Base-by-base conservation (phyloP, 192 early-diverging fungal species). In the Linnemannia hyalina region DNA sequence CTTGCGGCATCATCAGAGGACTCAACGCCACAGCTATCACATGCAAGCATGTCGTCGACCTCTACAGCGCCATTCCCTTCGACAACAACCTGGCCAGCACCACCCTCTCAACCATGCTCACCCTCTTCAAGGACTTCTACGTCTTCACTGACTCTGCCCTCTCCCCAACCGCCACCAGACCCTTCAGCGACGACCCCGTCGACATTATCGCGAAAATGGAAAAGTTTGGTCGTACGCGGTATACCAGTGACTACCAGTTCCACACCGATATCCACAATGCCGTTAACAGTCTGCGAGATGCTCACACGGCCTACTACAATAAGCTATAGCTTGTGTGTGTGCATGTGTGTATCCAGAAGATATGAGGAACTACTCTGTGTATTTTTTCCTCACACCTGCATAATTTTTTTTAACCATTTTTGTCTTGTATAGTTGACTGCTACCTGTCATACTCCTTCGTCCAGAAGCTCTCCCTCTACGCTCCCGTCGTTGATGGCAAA, bases 131-230 rank as follows among this genome's bases (percentile, higher is more conserved):
- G 29, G 82, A 78, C 20, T 75, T 78, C 44, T 78, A 32, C 49
- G 54, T 83, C 76, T 78, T 75, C 18, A 36, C 72, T 18, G 82
- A 83, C 41, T 10, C 65, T 0, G 76, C 82, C 40, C 57, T 78
- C 54, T 70, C 82, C 13, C 76, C 72, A 11, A 9, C 74, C 22
- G 22, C 75, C 22, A n/a, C 82, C 4, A 7, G 22, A 20, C 76
- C 82, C 1, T 78, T 83, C 65, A 13, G 38, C 18, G 75, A 47
- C 44, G 44, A 16, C 1, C 72, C 82, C 23, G 82, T 83, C 1
- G 82, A 83, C 70, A 32, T 78, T 10, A 13, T 83, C 0, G 71
- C 29, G 0, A 20, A 35, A 5, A 10, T 83, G 44, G 32, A 73
- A 6, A 40, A 69, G 46, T 78, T 83, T 60, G 71, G 60, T 22